These are phyloP conservation scores for Xanthoconium separans DNA, from an alignment of 1,284 basidiomycete genomes.

Conservation along the genomic window DNA sequence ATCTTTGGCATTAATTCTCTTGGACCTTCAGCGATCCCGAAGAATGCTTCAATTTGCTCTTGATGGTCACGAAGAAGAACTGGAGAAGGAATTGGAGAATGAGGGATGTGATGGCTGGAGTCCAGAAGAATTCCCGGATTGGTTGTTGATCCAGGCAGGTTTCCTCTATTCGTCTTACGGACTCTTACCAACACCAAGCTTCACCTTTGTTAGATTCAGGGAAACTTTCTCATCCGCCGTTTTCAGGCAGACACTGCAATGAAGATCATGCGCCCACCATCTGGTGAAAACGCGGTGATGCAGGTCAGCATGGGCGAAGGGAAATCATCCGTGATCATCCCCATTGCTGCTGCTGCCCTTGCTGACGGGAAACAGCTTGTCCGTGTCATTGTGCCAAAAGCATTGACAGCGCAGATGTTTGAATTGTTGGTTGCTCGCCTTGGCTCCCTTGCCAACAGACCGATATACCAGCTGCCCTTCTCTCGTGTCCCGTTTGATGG, in stretches of 20 bases:
- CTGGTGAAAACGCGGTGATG: background rate
- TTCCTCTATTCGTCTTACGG: too few species aligned
- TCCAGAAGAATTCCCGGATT: slow-evolving; percentile 32
- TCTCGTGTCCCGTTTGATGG: slow-evolving; percentile 29
- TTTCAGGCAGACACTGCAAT: slow-evolving; percentile 40
- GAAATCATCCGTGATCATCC: slow-evolving; percentile 39
- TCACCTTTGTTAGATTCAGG: slow-evolving; percentile 36
- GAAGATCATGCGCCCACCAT: slow-evolving; percentile 46
- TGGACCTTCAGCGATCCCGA: slow-evolving; percentile 9
- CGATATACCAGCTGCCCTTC: slow-evolving; percentile 49
- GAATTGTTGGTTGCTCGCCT: slow-evolving; percentile 43
- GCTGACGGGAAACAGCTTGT: slow-evolving; percentile 44
- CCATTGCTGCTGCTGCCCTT: slow-evolving; percentile 41
- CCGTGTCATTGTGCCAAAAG: slow-evolving; percentile 49
- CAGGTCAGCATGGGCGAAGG: slow-evolving; percentile 3
- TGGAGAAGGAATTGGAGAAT: slow-evolving; percentile 15
- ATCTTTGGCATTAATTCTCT: slow-evolving; percentile 25
- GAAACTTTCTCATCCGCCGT: slow-evolving; percentile 39
- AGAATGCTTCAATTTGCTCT: background rate
- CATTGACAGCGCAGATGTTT: slow-evolving; percentile 45
- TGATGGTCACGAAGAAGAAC: background rate
- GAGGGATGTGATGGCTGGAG: slow-evolving; percentile 12
- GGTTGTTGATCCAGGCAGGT: slow-evolving; percentile 40
- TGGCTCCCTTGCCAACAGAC: slow-evolving; percentile 44
- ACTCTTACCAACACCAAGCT: too few species aligned